A percentile compares a stretch with the other conserved stretches of the same genome.
These are phyloP conservation scores for Yamadazyma paraphyllophila DNA, from an alignment of 805 yeast species.

Conservation along the genomic window DNA sequence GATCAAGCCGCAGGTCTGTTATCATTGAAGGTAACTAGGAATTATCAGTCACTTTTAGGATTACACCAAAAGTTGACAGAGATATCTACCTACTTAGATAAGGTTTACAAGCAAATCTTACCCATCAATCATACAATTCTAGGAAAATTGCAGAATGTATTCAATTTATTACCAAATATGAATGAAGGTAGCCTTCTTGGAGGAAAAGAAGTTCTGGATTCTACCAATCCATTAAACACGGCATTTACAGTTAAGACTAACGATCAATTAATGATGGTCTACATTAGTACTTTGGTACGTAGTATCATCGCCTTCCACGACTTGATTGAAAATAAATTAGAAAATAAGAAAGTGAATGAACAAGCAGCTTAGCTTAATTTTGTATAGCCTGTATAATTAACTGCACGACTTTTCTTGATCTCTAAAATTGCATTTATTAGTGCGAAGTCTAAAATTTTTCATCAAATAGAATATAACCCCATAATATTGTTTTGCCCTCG, in stretches of 20 bases:
- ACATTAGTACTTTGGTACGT: slow-evolving; percentile 84
- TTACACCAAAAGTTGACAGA: slow-evolving; percentile 75
- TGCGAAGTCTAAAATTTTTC: slow-evolving; percentile 10
- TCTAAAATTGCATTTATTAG: background rate
- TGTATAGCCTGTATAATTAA: background rate
- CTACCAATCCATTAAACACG: slow-evolving; percentile 57
- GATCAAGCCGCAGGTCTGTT: slow-evolving; percentile 96
- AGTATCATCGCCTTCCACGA: slow-evolving; percentile 96
- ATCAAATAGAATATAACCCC: slow-evolving; percentile 5
- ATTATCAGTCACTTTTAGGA: slow-evolving; percentile 83
- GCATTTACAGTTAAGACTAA: slow-evolving; percentile 92
- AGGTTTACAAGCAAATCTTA: slow-evolving; percentile 65
- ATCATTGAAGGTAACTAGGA: slow-evolving; percentile 83
- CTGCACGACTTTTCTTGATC: background rate
- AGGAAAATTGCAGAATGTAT: slow-evolving; percentile 92
- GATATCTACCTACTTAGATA: slow-evolving; percentile 73
- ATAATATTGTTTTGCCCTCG: background rate
- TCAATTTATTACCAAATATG: slow-evolving; percentile 87
- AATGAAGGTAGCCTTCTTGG: slow-evolving; percentile 21
- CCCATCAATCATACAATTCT: slow-evolving; percentile 89
- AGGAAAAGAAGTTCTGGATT: slow-evolving; percentile 15
- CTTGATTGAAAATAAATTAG: slow-evolving; percentile 91
- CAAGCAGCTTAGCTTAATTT: slow-evolving; percentile 13
- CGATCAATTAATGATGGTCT: slow-evolving; percentile 93
- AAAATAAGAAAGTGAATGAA: slow-evolving; percentile 57